Conservation (phyloP, 768 basidiomycete genomes). For the Trametes maxima region DNA sequence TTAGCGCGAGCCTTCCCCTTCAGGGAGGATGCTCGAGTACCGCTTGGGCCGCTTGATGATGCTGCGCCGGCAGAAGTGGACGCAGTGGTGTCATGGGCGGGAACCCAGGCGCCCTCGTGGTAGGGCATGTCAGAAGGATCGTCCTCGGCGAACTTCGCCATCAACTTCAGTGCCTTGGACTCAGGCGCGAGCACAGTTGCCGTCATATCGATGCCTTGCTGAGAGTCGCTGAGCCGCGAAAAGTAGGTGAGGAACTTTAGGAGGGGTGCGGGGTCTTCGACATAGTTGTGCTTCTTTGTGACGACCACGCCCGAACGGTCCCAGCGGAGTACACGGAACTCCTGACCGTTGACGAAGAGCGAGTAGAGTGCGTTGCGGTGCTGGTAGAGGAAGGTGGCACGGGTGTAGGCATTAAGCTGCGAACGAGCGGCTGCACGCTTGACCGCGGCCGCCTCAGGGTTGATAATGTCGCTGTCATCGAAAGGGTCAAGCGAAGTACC, state of each 20-base stretch:
- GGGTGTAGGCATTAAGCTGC: not conserved
- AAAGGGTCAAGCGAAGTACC: not conserved
- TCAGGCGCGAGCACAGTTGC: not conserved
- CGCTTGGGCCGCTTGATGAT: too few relatives aligned
- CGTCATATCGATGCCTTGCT: not conserved
- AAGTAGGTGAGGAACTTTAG: not conserved
- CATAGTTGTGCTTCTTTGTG: not conserved
- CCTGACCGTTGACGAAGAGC: constrained; percentile 1
- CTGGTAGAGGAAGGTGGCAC: not conserved
- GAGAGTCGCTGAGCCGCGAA: not conserved
- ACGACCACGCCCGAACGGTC: not conserved
- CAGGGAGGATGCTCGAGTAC: too few relatives aligned
- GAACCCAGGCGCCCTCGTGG: too few relatives aligned
- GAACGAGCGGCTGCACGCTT: not conserved
- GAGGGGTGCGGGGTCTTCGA: not conserved
- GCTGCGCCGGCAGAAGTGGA: too few relatives aligned
- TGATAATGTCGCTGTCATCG: not conserved
- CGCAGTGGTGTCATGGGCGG: too few relatives aligned
- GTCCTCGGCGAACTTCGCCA: not conserved
- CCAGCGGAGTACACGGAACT: constrained; percentile 3
- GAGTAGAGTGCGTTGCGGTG: constrained; percentile 1
- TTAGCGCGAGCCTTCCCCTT: too few relatives aligned
- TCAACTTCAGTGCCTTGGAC: not conserved
- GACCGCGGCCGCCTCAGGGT: not conserved
- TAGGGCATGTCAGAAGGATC: too few relatives aligned